A percentile compares a stretch with the other conserved stretches of the same genome.
Evolutionary conservation across 1,284 basidiomycete species (phyloP).

Genomic region (Boletus semigastroideus): DNA sequence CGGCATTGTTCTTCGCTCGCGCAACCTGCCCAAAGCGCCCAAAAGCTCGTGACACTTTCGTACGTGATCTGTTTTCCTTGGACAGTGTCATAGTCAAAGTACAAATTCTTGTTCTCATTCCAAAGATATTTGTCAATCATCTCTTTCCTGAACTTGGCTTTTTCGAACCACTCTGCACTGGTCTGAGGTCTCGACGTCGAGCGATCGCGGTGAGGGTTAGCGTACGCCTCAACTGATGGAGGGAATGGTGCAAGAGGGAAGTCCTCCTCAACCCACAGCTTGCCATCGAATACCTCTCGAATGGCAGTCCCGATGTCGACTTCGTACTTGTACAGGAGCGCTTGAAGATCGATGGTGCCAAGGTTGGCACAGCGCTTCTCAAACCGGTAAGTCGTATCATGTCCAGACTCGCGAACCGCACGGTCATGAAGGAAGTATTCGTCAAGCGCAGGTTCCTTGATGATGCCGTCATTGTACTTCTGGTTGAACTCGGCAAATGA

Average conservation of each 20-base stretch:
- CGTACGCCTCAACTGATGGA: constrained; percentile 77
- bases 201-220: constrained; percentile 54
- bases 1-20: constrained; percentile 93
- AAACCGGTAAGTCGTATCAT: constrained; percentile 97
- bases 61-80: constrained; percentile 90
- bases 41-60: constrained; percentile 94
- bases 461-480: constrained; percentile 84
- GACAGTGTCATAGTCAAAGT: constrained; percentile 96
- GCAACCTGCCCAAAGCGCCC: constrained; percentile 97
- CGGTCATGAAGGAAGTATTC: constrained; percentile 98
- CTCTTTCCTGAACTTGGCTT: constrained; percentile 78
- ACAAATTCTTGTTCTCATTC: constrained; percentile 94
- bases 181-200: constrained; percentile 67
- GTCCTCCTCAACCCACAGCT: constrained; percentile 88
- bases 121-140: constrained; percentile 94
- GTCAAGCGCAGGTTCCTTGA: constrained; percentile 89
- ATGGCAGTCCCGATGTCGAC: constrained; percentile 93
- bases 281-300: constrained; percentile 90
- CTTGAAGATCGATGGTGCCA: constrained; percentile 94
- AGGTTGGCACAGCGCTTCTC: constrained; percentile 97
- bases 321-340: constrained; percentile 91
- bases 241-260: constrained; percentile 92
- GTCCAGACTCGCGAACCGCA: constrained; percentile 90
- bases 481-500: constrained; percentile 98
- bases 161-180: constrained; percentile 87